Evolutionary conservation across 305 asterid genomes (phyloP), one percentile per base, ranked within the genome.

Genomic region (Lippia alba): DNA sequence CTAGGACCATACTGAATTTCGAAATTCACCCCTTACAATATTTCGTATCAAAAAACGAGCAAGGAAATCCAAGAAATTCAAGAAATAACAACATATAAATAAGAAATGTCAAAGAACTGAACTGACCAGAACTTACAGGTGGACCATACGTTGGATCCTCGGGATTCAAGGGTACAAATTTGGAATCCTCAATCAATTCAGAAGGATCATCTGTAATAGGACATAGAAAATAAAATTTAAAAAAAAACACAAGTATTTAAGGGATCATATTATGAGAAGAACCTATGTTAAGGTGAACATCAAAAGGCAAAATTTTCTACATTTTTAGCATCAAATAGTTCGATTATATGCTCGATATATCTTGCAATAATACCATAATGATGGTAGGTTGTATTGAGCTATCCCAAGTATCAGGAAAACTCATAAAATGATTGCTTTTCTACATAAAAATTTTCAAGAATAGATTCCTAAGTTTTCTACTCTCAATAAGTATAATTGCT

Each of bases 91-190:
- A 54, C 39, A 58, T 17, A 64, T 30, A 59, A 56, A 56, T 34
- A 61, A 36, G 6, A 73, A 36, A 67, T 62, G 55, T 66, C 62
- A 73, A 45, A 62, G 76, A 77, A 86, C 88, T 79, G 76, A 77
- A 86, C 88, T 79, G 72, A 87, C 81, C 84, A 76, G 72, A 84
- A 91, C 97, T 94, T 91, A 94, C 99, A 75, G 99, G 96, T 69
- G 97, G 97, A 80, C 96, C 99, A 64, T 65, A 94, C 58, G 65
- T 77, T 48, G 90, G 84, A 66, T 87, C 91, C 65, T 94, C 92
- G 0, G 94, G 75, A 68, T 83, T 76, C 39, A 94, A 79, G 63
- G 93, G 93, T 39, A 89, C 97, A 74, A 94, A 94, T 80, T 91
- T 94, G 69, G 96, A 86, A 64, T 91, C 97, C 80, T 91, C 97